Base-by-base conservation (phyloP, 176 grass and related monocot genomes). In the Saccharum spontaneum region DNA sequence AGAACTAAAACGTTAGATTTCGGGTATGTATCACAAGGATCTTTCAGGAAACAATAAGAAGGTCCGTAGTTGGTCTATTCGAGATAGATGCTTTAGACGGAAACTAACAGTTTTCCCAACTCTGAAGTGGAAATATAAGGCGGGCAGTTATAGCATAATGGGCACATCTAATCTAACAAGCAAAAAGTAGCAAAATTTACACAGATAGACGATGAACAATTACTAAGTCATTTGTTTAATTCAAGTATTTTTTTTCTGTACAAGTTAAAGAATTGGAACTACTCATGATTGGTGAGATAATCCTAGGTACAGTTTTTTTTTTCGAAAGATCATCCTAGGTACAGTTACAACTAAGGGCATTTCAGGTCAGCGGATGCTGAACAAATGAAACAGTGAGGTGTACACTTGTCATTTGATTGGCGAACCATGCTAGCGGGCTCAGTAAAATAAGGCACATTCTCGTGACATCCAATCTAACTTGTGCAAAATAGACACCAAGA, bases 301-400 rank as follows among this genome's bases (percentile, higher is more conserved):
- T 77, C 36, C 40, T 39, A 43, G 22, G 26, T 20, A 75, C 26
- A 52, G 59, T n/a, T 49, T n/a, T n/a, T n/a, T n/a, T n/a, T n/a
- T n/a, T n/a, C n/a, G n/a, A n/a, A n/a, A 36, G 60, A n/a, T 37
- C 46, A 80, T 77, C 36, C 40, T 39, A 43, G 22, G 26, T 20
- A 75, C 26, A 52, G 59, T n/a, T 49, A 13, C 15, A 62, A 68
- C 1, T 12, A 16, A 17, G 49, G 11, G 13, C 6, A 45, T 79
- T 84, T 67, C 75, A 89, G 18, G 18, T 45, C 33, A 13, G 60
- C 14, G 5, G 76, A 65, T 67, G 33, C 43, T 50, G 46, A 79
- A 37, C 13, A 75, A 68, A 43, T 57, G 16, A 15, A 69, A 69
- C 30, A 16, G 39, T 33, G 43, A 49, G 14, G 0, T 18, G 3